Conservation (phyloP, 1,284 basidiomycete species). For the Boletus mariae region DNA sequence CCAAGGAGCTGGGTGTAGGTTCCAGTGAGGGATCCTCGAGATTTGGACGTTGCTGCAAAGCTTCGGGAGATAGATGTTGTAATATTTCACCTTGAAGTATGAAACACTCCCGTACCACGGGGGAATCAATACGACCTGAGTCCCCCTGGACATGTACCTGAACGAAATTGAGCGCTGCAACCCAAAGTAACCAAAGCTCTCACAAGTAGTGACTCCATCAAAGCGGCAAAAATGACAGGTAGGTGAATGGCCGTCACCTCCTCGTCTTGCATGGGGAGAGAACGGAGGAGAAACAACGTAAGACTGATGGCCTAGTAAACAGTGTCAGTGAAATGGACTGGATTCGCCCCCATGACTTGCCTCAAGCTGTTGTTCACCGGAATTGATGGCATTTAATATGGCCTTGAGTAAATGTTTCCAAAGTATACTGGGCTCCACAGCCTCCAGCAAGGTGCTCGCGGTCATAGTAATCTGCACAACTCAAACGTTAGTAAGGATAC, state of each 20-base stretch:
- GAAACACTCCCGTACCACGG: slow-evolving; percentile 44
- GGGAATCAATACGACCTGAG: slow-evolving; percentile 33
- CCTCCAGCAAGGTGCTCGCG: slow-evolving; percentile 88
- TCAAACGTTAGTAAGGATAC: slow-evolving; percentile 9
- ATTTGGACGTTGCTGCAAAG: slow-evolving; percentile 49
- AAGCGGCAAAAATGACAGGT: slow-evolving; percentile 67
- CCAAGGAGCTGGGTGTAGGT: slow-evolving; percentile 40
- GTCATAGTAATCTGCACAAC: slow-evolving; percentile 69
- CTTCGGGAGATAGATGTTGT: slow-evolving; percentile 47
- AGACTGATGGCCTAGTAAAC: slow-evolving; percentile 54
- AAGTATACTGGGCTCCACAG: slow-evolving; percentile 83
- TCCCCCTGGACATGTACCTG: slow-evolving; percentile 43
- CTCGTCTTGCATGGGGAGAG: slow-evolving; percentile 75
- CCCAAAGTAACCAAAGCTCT: slow-evolving; percentile 18
- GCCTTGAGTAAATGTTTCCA: slow-evolving; percentile 76
- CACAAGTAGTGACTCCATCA: slow-evolving; percentile 63
- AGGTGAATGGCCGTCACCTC: slow-evolving; percentile 79
- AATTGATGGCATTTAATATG: slow-evolving; percentile 50
- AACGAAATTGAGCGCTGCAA: slow-evolving; percentile 4
- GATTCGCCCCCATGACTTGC: slow-evolving; percentile 31
- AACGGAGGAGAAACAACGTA: slow-evolving; percentile 65
- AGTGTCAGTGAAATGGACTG: slow-evolving; percentile 2
- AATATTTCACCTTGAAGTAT: slow-evolving; percentile 52
- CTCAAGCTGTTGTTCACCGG: slow-evolving; percentile 43
- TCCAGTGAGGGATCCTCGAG: slow-evolving; percentile 36